phyloP scores from a whole-genome alignment of 768 basidiomycete species.

The Mycena floridula region DNA sequence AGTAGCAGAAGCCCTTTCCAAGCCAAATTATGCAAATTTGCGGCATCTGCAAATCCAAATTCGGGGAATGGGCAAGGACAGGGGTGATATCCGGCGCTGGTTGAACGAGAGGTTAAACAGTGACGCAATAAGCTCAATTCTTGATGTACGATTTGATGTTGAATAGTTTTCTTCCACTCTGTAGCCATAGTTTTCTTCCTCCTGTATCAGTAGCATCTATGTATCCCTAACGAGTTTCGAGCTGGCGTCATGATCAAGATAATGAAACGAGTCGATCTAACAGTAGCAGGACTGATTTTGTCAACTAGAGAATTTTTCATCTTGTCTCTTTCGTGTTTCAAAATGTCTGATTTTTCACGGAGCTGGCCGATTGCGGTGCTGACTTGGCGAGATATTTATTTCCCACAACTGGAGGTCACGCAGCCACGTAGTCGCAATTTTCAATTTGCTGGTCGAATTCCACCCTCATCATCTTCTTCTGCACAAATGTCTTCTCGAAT shows the following conservation, averaged over 20 bases:
- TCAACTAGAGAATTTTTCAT: too few species aligned
- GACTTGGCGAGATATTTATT: too few species aligned
- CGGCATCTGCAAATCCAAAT: constrained; percentile 18
- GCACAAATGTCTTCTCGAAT: constrained; percentile 86
- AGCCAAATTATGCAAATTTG: constrained; percentile 9
- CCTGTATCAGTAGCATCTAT: background rate
- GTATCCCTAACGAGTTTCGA: background rate
- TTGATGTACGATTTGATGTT: background rate
- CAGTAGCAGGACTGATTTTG: too few species aligned
- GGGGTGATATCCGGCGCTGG: constrained; percentile 19
- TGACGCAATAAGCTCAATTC: background rate
- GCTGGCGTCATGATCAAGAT: background rate
- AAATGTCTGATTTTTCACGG: too few species aligned
- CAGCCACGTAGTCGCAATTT: constrained; percentile 1
- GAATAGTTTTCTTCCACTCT: background rate
- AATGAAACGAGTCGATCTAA: too few species aligned
- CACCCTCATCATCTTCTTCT: constrained; percentile 18
- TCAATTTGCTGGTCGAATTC: constrained; percentile 23
- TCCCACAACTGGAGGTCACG: too few species aligned
- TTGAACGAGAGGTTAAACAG: constrained; percentile 17
- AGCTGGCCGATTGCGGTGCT: too few species aligned
- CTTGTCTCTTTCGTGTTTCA: too few species aligned
- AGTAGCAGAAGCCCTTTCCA: constrained; percentile 15
- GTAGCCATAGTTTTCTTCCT: background rate
- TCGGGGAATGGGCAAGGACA: constrained; percentile 24